Evolutionary conservation across 805 yeast genomes (phyloP), one percentile per base, ranked within the genome.

Genomic region (Yarrowia yakushimensis): DNA sequence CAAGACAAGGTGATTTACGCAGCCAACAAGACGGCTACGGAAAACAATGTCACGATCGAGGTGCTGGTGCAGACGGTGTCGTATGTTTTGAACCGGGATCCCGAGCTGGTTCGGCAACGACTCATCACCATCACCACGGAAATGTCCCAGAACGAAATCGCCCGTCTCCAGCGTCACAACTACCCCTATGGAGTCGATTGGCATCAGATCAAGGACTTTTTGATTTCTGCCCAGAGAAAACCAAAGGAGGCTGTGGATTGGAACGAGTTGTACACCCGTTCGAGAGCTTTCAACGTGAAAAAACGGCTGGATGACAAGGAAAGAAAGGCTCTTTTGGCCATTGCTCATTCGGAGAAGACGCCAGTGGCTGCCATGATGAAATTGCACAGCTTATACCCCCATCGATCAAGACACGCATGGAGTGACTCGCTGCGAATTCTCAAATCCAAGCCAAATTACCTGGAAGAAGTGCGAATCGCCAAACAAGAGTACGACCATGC

Each of bases 121-220:
- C 39, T 55, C 1, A 11, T 20, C 18, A 20, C 28, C 1, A 55
- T 55, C 48, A 55, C 61, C 22, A 39, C 61, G 1, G 61, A 55
- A 39, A 39, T 55, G 48, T 30, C 61, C 2, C 33, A 45, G 9
- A 41, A 41, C 17, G 61, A 55, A 22, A 55, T 55, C 20, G 37
- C 61, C 12, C 61, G 46, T 4, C 28, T 55, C 3, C 61, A 55
- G n/a, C 46, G 61, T 17, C 61, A 55, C 61, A 55, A 55, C 30
- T 55, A 55, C 30, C 61, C 61, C 48, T 55, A 55, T 27, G 61
- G 61, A 2, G 39, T 55, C 15, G 61, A 55, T 48, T 55, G 61
- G 61, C 27, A 39, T 9, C 61, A 55, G 22, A 55, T 55, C 37
- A 55, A 55, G 37, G 39, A 37, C 31, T 55, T 55, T 39, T 7